These are phyloP conservation scores for Phlebiopsis flavidoalba DNA, from an alignment of 768 basidiomycete genomes.

Conservation along the genomic window DNA sequence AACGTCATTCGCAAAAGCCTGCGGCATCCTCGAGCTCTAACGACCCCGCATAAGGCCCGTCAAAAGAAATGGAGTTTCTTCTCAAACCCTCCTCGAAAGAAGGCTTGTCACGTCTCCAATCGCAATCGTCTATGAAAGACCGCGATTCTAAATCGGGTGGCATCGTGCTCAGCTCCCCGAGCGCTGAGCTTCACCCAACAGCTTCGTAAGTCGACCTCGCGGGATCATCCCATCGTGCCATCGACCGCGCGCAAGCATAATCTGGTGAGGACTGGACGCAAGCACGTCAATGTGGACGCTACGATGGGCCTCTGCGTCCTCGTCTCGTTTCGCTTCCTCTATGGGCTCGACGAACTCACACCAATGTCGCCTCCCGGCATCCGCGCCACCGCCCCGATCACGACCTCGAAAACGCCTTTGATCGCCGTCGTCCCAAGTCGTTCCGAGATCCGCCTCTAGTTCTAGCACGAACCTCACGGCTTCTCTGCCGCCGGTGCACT, in stretches of 20 bases:
- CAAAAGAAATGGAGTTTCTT: constrained; percentile 98
- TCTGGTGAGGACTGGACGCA: constrained; percentile 50
- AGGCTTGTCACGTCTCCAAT: constrained; percentile 65
- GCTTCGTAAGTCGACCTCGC: constrained; percentile 63
- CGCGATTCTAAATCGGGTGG: constrained; percentile 36
- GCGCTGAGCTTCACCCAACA: constrained; percentile 63
- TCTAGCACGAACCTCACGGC: constrained; percentile 62
- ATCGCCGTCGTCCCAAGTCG: constrained; percentile 57
- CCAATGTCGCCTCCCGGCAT: constrained; percentile 29
- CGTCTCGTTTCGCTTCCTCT: constrained; percentile 72
- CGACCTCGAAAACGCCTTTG: constrained; percentile 60
- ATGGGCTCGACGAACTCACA: constrained; percentile 59
- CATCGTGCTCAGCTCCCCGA: constrained; percentile 63
- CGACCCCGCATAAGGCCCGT: constrained; percentile 64
- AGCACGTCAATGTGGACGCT: constrained; percentile 64
- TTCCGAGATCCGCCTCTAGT: constrained; percentile 72
- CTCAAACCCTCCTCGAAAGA: constrained; percentile 76
- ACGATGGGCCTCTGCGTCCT: constrained; percentile 79
- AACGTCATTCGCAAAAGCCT: constrained; percentile 20
- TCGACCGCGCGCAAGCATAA: constrained; percentile 37
- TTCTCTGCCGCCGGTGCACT: constrained; percentile 47
- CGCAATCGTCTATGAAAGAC: constrained; percentile 48
- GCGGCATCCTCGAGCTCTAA: constrained; percentile 23
- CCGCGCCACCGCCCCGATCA: constrained; percentile 31
- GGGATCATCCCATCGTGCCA: constrained; percentile 48